Evolutionary conservation across 2,329 filamentous ascomycete genomes (phyloP).

Genomic region (Ilyonectria mors-panacis): DNA sequence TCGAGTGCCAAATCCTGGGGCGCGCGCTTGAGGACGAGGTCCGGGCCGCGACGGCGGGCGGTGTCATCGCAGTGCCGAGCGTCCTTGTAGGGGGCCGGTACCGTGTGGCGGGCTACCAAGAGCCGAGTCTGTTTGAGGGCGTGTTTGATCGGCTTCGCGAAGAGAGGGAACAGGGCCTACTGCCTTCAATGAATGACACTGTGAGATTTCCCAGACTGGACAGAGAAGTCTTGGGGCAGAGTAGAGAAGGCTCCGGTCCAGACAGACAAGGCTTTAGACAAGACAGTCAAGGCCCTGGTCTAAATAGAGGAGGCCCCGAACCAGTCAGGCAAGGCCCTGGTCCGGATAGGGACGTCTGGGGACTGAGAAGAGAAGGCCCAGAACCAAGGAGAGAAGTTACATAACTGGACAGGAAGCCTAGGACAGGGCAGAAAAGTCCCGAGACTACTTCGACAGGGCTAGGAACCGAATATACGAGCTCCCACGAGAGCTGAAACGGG

Average conservation of each 20-base stretch:
- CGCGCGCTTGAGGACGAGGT: slow-evolving; percentile 51
- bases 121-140: slow-evolving; percentile 74
- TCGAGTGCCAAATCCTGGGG: slow-evolving; percentile 50
- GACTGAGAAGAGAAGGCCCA: background rate
- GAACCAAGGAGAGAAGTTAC: too few species aligned
- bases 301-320: background rate
- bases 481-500: background rate
- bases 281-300: background rate
- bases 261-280: background rate
- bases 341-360: background rate
- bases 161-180: slow-evolving; percentile 9
- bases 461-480: background rate
- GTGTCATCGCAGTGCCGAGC: slow-evolving; percentile 78
- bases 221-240: background rate
- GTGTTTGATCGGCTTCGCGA: slow-evolving; percentile 73
- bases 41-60: slow-evolving; percentile 46
- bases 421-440: background rate
- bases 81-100: slow-evolving; percentile 80
- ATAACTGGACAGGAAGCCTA: too few species aligned
- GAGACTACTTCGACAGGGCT: background rate
- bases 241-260: background rate
- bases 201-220: background rate
- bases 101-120: slow-evolving; percentile 80
- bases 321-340: background rate
- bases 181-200: background rate